Evolutionary conservation across 176 grass and related monocot species (phyloP), one percentile per base, ranked within the genome.

Genomic region (Cenchrus fungigraminus): DNA sequence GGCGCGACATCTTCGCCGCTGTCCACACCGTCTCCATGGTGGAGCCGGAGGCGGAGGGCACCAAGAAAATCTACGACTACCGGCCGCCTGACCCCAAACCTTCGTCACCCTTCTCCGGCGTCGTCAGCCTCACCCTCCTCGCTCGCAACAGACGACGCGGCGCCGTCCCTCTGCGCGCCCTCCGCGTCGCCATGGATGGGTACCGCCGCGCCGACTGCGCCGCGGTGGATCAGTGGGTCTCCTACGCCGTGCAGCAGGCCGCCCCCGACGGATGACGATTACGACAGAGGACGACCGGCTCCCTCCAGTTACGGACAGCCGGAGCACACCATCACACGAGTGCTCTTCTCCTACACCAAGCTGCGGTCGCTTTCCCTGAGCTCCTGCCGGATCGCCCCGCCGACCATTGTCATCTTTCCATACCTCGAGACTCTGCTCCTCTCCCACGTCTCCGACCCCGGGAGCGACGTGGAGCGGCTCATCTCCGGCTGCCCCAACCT

Each of bases 151-250:
- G 45, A 31, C 25, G 16, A 4, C 6, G 62, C 42, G 53, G 17
- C 73, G 53, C 8, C 9, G 32, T 16, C 6, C 73, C 65, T 0
- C 76, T 86, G 20, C 84, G 76, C 9, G 47, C 68, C 9, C 34
- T 86, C 68, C 77, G 76, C n/a, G 32, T 86, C 14, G 77, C 57
- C 77, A 45, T 44, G 58, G 6, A 6, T 12, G 0, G 0, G 0
- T 86, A 65, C 56, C 2, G 4, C 2, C 2, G 6, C 3, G 4
- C 4, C 32, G 77, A 80, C 46, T 20, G 6, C 44, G 7, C 20
- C 22, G 6, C 15, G 3, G n/a, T 86, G 3, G 68, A 86, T 15
- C 77, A 73, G 32, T 86, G 84, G 84, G 19, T 86, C 77, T 73
- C 68, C 9, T 65, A 42, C 55, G 84, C 84, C 56, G 8, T 79